A percentile compares a stretch with the other conserved stretches of the same genome.
These are phyloP conservation scores for Hapsidospora chrysogenum DNA, from an alignment of 495 filamentous ascomycete species.

Conservation along the genomic window DNA sequence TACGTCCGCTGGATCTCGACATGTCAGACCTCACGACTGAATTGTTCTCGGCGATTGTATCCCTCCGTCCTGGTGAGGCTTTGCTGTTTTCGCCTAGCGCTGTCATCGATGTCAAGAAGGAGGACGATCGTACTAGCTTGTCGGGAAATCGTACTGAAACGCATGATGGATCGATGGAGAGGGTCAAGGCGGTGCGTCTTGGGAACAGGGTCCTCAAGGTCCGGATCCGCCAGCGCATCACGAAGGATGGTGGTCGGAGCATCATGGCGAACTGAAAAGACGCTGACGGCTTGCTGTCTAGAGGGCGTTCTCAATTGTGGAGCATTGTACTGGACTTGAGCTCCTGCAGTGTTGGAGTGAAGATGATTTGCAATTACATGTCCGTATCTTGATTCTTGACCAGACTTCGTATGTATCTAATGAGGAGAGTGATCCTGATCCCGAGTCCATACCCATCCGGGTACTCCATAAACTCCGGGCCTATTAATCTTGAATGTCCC, in stretches of 20 bases:
- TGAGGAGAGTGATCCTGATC: too few species aligned
- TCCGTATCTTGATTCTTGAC: too few species aligned
- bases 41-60: conserved; percentile 40
- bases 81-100: conserved; percentile 49
- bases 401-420: too few species aligned
- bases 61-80: conserved; percentile 43
- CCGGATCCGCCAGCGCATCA: conserved; percentile 32
- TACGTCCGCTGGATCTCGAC: conserved; percentile 6
- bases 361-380: too few species aligned
- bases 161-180: too few species aligned
- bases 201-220: conserved; percentile 32
- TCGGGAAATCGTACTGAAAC: neutral
- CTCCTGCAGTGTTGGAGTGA: too few species aligned
- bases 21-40: conserved; percentile 13
- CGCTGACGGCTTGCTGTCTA: too few species aligned
- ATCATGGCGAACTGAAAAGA: conserved; percentile 26
- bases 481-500: too few species aligned
- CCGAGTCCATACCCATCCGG: too few species aligned
- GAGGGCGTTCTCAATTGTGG: too few species aligned
- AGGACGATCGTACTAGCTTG: neutral
- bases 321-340: too few species aligned
- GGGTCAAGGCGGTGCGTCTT: conserved; percentile 21
- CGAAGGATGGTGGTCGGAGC: conserved; percentile 40
- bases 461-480: too few species aligned
- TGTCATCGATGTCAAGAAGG: conserved; percentile 22